A percentile compares a stretch with the other conserved stretches of the same genome.
Evolutionary conservation across 2,329 filamentous ascomycete genomes (phyloP).

Genomic region (Xylaria sp.): DNA sequence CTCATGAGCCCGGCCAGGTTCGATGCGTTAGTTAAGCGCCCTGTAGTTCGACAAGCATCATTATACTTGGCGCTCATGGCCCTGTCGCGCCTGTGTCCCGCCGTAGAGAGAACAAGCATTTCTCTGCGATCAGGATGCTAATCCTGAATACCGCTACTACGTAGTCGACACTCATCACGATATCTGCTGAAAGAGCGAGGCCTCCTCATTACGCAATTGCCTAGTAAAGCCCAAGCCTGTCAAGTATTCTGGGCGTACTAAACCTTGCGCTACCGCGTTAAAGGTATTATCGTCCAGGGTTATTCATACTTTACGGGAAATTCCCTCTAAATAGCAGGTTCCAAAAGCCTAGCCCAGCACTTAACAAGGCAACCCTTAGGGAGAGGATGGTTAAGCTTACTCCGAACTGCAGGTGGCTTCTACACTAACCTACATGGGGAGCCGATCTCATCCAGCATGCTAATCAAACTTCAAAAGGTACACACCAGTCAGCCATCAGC

Average conservation of each 20-base stretch:
- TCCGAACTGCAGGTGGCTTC: slow-evolving; percentile 25
- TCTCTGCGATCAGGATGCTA: slow-evolving; percentile 9
- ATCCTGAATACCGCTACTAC: slow-evolving; percentile 14
- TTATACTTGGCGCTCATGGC: background rate
- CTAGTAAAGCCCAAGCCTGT: too few species aligned
- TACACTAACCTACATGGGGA: slow-evolving; percentile 21
- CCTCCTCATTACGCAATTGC: slow-evolving; percentile 16
- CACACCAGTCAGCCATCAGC: slow-evolving; percentile 24
- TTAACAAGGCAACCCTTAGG: too few species aligned
- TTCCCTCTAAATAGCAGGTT: too few species aligned
- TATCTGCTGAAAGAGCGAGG: background rate
- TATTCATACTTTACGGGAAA: too few species aligned
- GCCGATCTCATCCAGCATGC: slow-evolving; percentile 9
- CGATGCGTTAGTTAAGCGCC: background rate
- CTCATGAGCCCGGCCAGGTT: background rate
- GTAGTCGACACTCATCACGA: slow-evolving; percentile 13
- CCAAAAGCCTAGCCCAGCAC: too few species aligned
- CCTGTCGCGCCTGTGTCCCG: background rate
- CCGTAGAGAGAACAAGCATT: background rate
- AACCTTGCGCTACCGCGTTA: too few species aligned
- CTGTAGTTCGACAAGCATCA: background rate
- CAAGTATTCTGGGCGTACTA: too few species aligned
- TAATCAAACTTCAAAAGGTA: slow-evolving; percentile 15
- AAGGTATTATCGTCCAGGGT: too few species aligned
- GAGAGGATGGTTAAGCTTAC: slow-evolving; percentile 23